These are phyloP conservation scores for Geotrichum candidum DNA, from an alignment of 1,139 yeast genomes.

Conservation along the genomic window DNA sequence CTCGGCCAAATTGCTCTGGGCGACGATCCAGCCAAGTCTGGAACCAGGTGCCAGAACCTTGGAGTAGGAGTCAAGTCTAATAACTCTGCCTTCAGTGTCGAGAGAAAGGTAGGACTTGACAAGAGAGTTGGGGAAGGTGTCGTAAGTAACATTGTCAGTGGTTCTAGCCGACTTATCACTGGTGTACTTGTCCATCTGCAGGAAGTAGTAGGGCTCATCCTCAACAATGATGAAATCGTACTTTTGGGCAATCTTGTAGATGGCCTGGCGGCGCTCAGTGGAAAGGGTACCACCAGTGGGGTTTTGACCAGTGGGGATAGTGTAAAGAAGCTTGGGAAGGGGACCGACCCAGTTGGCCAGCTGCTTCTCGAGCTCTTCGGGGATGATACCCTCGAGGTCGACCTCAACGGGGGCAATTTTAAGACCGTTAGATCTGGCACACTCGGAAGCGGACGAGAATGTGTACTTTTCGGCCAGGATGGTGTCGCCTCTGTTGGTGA, in stretches of 20 bases:
- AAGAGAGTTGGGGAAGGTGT: slow-evolving; percentile 58
- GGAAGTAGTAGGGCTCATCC: slow-evolving; percentile 92
- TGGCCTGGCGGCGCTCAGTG: slow-evolving; percentile 61
- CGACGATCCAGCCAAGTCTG: slow-evolving; percentile 88
- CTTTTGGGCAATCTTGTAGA: slow-evolving; percentile 68
- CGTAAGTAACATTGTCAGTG: slow-evolving; percentile 28
- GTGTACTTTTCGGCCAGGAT: slow-evolving; percentile 78
- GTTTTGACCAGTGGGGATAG: slow-evolving; percentile 90
- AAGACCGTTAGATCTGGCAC: slow-evolving; percentile 70
- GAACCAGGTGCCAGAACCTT: slow-evolving; percentile 91
- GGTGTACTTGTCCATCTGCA: slow-evolving; percentile 73
- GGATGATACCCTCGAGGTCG: slow-evolving; percentile 76
- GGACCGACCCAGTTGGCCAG: slow-evolving; percentile 66
- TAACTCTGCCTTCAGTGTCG: slow-evolving; percentile 85
- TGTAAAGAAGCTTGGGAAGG: slow-evolving; percentile 75
- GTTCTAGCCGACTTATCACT: slow-evolving; percentile 34
- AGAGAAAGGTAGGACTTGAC: slow-evolving; percentile 73
- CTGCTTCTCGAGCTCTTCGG: slow-evolving; percentile 58
- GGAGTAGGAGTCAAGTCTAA: slow-evolving; percentile 86
- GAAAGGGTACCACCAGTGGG: slow-evolving; percentile 85
- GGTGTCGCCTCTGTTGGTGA: slow-evolving; percentile 70
- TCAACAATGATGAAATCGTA: slow-evolving; percentile 77
- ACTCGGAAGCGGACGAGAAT: slow-evolving; percentile 78
- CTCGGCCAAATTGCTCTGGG: slow-evolving; percentile 60
- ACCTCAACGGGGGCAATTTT: slow-evolving; percentile 66